Evolutionary conservation across 257 asterid genomes (phyloP).

Genomic region (Nicotiana otophora): DNA sequence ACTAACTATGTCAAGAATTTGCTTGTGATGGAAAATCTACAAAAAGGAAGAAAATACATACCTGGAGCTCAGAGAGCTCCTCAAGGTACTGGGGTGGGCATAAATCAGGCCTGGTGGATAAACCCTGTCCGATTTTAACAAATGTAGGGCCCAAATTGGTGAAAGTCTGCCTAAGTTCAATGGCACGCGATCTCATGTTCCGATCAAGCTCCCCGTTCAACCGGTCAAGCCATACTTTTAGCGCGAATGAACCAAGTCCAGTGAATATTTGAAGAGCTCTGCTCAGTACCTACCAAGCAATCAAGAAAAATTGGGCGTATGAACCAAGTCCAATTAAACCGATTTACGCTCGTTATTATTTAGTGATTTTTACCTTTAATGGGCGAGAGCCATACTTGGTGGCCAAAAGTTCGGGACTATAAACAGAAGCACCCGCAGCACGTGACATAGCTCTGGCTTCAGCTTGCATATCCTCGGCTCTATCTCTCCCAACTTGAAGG

Average conservation of each 20-base stretch:
- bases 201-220: constrained; percentile 44
- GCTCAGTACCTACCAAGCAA: constrained; percentile 28
- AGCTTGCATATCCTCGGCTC: constrained; percentile 90
- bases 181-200: constrained; percentile 66
- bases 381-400: constrained; percentile 70
- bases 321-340: too few species aligned
- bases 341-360: neutral
- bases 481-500: constrained; percentile 42
- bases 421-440: constrained; percentile 70
- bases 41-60: constrained; percentile 23
- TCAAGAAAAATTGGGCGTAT: neutral
- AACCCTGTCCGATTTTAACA: constrained; percentile 95
- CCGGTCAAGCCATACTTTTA: constrained; percentile 70
- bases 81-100: constrained; percentile 85
- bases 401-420: constrained; percentile 56
- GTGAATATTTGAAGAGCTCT: constrained; percentile 66
- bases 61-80: constrained; percentile 93
- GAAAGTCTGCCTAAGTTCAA: constrained; percentile 58
- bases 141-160: constrained; percentile 95
- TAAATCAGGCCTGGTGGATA: constrained; percentile 93
- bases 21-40: neutral
- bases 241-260: constrained; percentile 71
- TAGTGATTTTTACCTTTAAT: constrained; percentile 32
- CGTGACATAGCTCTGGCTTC: constrained; percentile 92
- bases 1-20: neutral